phyloP scores from a whole-genome alignment of 352 stramenopile genomes.

The Globisporangium spinosum region DNA sequence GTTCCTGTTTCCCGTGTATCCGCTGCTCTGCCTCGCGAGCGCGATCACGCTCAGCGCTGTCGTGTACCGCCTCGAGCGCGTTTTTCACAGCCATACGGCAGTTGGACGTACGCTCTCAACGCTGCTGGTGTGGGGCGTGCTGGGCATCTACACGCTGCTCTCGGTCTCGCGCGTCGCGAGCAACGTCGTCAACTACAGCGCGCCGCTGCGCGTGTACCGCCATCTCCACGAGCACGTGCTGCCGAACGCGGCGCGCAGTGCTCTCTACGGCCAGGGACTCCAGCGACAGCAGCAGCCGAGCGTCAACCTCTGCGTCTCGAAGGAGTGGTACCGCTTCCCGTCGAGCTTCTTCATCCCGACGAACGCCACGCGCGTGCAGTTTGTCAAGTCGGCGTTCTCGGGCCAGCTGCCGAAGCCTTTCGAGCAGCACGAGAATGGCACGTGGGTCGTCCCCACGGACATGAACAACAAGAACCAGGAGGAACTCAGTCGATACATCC shows the following conservation, averaged over 20 bases:
- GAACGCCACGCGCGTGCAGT: constrained; percentile 76
- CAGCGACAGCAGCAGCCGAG: constrained; percentile 5
- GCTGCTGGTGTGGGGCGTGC: constrained; percentile 34
- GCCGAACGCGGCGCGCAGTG: constrained; percentile 29
- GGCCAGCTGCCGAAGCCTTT: constrained; percentile 95
- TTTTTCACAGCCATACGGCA: constrained; percentile 24
- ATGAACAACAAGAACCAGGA: constrained; percentile 96
- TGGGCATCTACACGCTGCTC: constrained; percentile 52
- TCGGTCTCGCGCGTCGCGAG: constrained; percentile 58
- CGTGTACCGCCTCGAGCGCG: constrained; percentile 29
- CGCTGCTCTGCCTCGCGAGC: constrained; percentile 82
- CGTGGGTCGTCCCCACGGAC: constrained; percentile 48
- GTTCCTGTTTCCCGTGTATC: constrained; percentile 96
- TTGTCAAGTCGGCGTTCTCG: constrained; percentile 91
- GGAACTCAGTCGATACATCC: constrained; percentile 86
- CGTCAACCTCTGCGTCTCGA: constrained; percentile 90
- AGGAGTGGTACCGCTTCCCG: constrained; percentile 98
- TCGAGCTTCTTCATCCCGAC: constrained; percentile 94
- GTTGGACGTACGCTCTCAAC: constrained; percentile 25
- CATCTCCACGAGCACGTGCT: constrained; percentile 60
- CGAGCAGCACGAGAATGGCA: constrained; percentile 55
- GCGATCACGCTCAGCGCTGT: constrained; percentile 66
- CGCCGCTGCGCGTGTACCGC: constrained; percentile 65
- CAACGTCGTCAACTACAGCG: constrained; percentile 70
- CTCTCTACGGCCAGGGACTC: constrained; percentile 15